Base-by-base conservation (phyloP, 164 flowering plant genomes). In the Aristolochia contorta region DNA sequence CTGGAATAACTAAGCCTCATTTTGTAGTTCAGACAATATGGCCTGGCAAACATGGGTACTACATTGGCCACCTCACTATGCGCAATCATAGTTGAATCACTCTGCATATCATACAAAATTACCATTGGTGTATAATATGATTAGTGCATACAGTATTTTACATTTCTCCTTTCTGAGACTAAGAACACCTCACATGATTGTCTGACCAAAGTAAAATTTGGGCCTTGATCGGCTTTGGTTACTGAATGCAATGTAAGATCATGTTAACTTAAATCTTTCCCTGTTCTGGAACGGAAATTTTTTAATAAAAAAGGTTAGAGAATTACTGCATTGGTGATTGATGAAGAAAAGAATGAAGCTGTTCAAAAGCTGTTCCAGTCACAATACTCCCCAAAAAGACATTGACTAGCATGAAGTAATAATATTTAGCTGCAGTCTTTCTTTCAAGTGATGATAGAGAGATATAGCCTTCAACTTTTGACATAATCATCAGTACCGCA, bases 311-410 rank as follows among this genome's bases (percentile, higher is more conserved):
- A 15, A 64, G 27, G 47, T 59, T 45, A 64, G 68, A 69, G 65
- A 13, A 57, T 84, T 87, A 93, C 99, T 86, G 79, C 13, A 91
- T 80, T 22, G 99, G 86, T 13, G 97, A 78, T 66, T 93, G 81
- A 69, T 86, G 94, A 65, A 93, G 82, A 74, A 93, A 93, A 56
- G 97, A 74, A 67, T 91, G 56, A 64, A 93, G 87, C 59, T 93
- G 99, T 77, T 89, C 74, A 45, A 93, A 91, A 56, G 99, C 99
- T 61, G 99, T 93, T 70, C 99, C 99, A 18, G 97, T 72, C 22
- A 82, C 74, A 48, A 93, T 86, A 69, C 97, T 93, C 54, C 99
- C 99, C 79, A 93, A 75, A 70, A 93, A 93, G 15, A 93, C 99
- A 67, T 93, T 93, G 57, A 93, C 97, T 77, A 93, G 57, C 92